phyloP scores from a whole-genome alignment of 176 grass and related monocot species.

The Oryza australiensis region DNA sequence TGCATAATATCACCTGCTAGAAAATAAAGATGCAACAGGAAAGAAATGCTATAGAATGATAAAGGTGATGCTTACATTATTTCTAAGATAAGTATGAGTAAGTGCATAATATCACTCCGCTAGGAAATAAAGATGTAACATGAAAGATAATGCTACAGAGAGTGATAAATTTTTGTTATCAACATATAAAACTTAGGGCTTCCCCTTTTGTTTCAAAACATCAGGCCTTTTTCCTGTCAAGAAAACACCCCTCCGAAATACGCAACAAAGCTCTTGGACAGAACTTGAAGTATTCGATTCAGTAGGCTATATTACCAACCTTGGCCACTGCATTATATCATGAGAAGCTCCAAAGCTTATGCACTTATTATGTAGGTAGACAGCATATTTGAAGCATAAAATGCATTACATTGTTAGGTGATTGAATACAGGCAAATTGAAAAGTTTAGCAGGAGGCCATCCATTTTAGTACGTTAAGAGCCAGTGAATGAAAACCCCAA shows the following conservation, averaged over 20 bases:
- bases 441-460: background rate
- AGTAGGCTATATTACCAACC: background rate
- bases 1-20: background rate
- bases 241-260: background rate
- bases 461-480: background rate
- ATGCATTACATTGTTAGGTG: background rate
- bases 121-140: background rate
- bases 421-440: background rate
- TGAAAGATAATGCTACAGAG: background rate
- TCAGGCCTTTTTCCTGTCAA: background rate
- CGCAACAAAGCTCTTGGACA: background rate
- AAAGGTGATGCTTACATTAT: background rate
- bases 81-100: background rate
- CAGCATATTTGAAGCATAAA: background rate
- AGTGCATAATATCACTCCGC: background rate
- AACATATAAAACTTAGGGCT: background rate
- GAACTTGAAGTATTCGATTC: background rate
- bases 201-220: background rate
- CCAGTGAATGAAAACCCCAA: background rate
- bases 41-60: background rate
- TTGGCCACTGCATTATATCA: background rate
- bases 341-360: background rate
- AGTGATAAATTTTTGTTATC: background rate
- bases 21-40: background rate
- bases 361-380: background rate